Conservation (phyloP, 345 rosid species). For the Eucalyptus sp. region DNA sequence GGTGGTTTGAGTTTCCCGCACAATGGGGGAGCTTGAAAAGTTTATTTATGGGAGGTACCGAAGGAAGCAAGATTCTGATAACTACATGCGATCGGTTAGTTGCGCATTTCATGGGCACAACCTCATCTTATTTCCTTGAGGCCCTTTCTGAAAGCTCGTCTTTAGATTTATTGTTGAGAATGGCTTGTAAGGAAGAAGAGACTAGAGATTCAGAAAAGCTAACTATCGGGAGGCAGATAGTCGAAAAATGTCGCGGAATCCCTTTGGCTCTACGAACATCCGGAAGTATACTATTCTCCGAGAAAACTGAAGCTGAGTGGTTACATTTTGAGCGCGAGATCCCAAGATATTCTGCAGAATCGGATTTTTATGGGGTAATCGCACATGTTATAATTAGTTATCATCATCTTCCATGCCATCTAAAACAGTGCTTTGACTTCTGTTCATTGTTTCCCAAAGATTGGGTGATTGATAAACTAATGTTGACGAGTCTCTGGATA, state of each 20-base stretch:
- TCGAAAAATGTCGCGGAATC: conserved; percentile 1
- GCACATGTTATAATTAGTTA: neutral
- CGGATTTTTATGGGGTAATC: neutral
- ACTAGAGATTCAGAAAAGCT: neutral
- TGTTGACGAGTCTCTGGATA: neutral
- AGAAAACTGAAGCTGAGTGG: conserved; percentile 4
- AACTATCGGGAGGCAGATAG: conserved; percentile 1
- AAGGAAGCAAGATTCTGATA: neutral
- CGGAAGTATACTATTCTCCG: neutral
- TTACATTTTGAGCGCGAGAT: neutral
- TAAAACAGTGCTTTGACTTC: conserved; percentile 7
- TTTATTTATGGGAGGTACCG: neutral
- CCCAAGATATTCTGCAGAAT: neutral
- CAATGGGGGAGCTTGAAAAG: neutral
- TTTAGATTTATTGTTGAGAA: neutral
- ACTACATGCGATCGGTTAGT: neutral
- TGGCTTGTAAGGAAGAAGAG: neutral
- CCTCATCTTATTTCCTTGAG: neutral
- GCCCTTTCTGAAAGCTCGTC: neutral
- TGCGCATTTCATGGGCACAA: neutral
- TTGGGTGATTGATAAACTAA: neutral
- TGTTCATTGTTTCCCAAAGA: conserved; percentile 7
- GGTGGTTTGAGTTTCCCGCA: neutral
- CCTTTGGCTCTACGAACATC: conserved; percentile 5
- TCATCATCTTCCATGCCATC: neutral